Conservation (phyloP, 495 filamentous ascomycete species). For the Neurospora cerealis region DNA sequence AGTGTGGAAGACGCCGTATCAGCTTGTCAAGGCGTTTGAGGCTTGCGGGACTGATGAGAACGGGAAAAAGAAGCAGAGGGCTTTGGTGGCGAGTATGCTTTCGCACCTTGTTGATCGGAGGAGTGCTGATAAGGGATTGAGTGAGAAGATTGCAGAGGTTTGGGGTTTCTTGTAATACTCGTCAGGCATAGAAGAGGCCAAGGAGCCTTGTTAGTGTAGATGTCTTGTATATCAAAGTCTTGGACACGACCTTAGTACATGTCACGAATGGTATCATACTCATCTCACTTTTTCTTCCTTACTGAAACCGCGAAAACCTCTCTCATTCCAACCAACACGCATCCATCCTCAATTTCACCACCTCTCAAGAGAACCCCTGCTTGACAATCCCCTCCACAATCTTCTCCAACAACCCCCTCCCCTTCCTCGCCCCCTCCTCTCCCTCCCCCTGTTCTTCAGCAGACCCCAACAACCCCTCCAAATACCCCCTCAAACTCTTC, state of each 20-base stretch:
- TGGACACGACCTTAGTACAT: neutral
- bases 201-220: constrained; percentile 8
- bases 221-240: neutral
- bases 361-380: constrained; percentile 40
- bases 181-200: neutral
- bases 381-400: constrained; percentile 75
- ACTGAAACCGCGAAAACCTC: neutral
- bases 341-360: neutral
- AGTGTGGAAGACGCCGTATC: constrained; percentile 60
- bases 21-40: constrained; percentile 59
- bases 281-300: neutral
- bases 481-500: constrained; percentile 75
- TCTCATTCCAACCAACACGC: neutral
- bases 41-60: constrained; percentile 32
- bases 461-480: constrained; percentile 30
- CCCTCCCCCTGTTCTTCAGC: neutral
- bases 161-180: constrained; percentile 39
- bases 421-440: constrained; percentile 37
- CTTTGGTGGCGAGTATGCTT: constrained; percentile 44
- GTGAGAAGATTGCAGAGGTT: constrained; percentile 62
- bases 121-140: constrained; percentile 54
- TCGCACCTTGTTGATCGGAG: constrained; percentile 52
- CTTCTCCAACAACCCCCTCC: constrained; percentile 62
- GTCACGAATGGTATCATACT: neutral
- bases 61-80: constrained; percentile 37